Base-by-base conservation (phyloP, 257 asterid species). In the Schizonepeta tenuifolia region DNA sequence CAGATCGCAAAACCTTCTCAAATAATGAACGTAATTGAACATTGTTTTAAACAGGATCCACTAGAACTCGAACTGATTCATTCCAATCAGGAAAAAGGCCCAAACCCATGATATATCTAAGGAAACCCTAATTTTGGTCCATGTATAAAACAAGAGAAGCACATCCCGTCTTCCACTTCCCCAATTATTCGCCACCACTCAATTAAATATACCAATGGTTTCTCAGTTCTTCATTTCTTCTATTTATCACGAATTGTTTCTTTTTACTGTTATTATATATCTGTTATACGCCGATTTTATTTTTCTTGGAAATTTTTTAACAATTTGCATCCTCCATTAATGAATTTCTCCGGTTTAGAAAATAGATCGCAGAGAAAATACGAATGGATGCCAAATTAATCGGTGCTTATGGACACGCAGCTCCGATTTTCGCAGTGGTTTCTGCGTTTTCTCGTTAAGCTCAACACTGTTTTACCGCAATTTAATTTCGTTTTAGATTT, bases 381-480 rank as follows among this genome's bases (percentile, higher is more conserved):
- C 77, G 77, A 24, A 79, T 40, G 15, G 86, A 84, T 87, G 96
- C 91, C 12, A 89, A 50, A 87, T 77, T 3, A 78, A 77, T 18
- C 12, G 72, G 83, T 64, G 76, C 90, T 61, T 81, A 79, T 86
- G 92, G 96, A 89, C 92, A 72, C 92, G 94, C 94, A 69, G 73
- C 65, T 77, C 88, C 41, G 31, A 47, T 70, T 62, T 12, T 79
- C 0, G 0, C 69, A 18, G 79, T 86, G 83, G 86, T 70, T 86
- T 70, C 62, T 84, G 90, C 84, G 88, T 87, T 89, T 87, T 90
- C 94, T 89, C 94, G 86, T 44, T 84, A 82, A 46, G 89, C 84
- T 80, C 81, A 54, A 89, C 85, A 89, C 26, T 41, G 1, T 28
- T 0, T 0, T 15, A 7, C 9, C 3, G 1, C 0, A 2, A 3